Percentiles rank a stretch among this genome's conserved stretches.
Conservation (phyloP, 1,284 basidiomycete genomes). For the Thecaphora thlaspeos region DNA sequence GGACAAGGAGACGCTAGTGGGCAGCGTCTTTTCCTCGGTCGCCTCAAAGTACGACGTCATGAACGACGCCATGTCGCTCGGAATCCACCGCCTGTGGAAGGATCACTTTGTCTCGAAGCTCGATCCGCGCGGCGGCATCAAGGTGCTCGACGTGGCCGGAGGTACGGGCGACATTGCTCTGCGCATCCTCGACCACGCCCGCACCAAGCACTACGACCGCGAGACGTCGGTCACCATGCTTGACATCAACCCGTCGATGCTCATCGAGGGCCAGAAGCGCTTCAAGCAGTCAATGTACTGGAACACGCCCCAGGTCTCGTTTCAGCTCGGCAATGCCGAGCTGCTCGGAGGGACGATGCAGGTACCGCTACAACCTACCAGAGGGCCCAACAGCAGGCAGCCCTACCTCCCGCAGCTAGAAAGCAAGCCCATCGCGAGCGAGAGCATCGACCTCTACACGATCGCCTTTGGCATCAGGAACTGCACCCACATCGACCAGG, state of each 20-base stretch:
- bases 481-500: conserved; percentile 87
- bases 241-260: conserved; percentile 94
- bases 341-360: conserved; percentile 61
- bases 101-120: conserved; percentile 79
- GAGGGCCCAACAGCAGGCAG: conserved; percentile 37
- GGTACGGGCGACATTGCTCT: conserved; percentile 96
- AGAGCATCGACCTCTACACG: conserved; percentile 91
- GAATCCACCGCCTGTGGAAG: conserved; percentile 96
- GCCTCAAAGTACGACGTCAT: conserved; percentile 95
- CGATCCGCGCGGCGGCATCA: conserved; percentile 66
- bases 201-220: conserved; percentile 69
- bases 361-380: conserved; percentile 26
- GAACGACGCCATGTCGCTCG: conserved; percentile 98
- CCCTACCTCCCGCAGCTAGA: conserved; percentile 46
- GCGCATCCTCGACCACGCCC: conserved; percentile 84
- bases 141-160: conserved; percentile 92
- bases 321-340: conserved; percentile 92
- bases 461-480: conserved; percentile 99
- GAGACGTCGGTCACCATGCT: conserved; percentile 82
- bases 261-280: conserved; percentile 83
- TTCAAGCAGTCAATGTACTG: conserved; percentile 59
- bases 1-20: conserved; percentile 71
- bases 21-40: conserved; percentile 90
- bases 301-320: conserved; percentile 85
- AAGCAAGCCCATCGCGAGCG: conserved; percentile 54